Evolutionary conservation across 257 asterid genomes (phyloP).

Genomic region (Galeopsis tetrahit): DNA sequence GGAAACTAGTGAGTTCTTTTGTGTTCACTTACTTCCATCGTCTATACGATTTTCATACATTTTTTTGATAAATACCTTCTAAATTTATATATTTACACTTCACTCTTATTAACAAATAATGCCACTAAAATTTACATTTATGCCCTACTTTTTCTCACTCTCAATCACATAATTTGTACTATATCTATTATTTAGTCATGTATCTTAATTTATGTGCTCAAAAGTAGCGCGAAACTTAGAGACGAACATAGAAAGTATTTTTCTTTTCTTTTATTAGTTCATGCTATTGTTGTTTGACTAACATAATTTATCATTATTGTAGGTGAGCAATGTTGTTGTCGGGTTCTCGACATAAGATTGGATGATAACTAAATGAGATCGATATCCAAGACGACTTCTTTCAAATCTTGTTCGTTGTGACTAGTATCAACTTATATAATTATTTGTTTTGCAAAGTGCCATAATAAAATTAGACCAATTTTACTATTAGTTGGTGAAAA

Average conservation of each 20-base stretch:
- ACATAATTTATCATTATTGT: neutral
- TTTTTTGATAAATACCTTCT: no score
- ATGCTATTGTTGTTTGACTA: neutral
- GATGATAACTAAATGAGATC: slow-evolving; percentile 13
- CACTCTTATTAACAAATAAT: no score
- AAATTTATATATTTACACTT: no score
- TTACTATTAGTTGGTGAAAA: slow-evolving; percentile 28
- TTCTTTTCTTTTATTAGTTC: neutral
- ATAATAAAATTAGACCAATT: slow-evolving; percentile 20
- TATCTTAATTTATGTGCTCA: no score
- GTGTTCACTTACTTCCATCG: neutral
- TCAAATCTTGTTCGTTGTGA: slow-evolving; percentile 43
- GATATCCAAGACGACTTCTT: neutral
- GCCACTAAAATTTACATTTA: no score
- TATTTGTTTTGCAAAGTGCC: slow-evolving; percentile 31
- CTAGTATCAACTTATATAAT: slow-evolving; percentile 32
- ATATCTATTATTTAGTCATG: no score
- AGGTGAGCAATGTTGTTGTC: slow-evolving; percentile 90
- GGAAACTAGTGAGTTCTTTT: slow-evolving; percentile 66
- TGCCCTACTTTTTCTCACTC: no score
- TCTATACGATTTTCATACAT: no score
- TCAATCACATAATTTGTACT: no score
- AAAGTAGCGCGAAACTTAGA: no score
- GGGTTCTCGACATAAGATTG: slow-evolving; percentile 62
- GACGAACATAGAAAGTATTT: neutral